Percentiles rank a stretch among this genome's conserved stretches.
phyloP scores from a whole-genome alignment of 2,329 filamentous ascomycete species.

The Fusarium zealandicum region DNA sequence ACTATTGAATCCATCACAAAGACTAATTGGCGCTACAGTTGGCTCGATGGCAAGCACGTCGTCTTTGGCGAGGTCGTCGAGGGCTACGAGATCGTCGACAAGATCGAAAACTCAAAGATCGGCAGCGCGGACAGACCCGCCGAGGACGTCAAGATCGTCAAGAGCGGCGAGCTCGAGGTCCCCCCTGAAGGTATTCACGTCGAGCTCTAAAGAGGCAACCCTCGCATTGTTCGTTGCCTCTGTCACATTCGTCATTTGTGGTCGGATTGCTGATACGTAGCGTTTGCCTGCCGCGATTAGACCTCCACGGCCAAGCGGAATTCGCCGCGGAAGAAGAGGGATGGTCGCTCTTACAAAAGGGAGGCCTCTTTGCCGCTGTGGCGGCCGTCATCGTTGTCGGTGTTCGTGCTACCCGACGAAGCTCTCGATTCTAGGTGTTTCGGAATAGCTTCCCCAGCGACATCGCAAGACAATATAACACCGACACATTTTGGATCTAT shows the following conservation, averaged over 20 bases:
- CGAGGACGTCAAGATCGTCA: constrained; percentile 75
- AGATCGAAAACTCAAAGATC: constrained; percentile 78
- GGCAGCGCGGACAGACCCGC: constrained; percentile 70
- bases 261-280: constrained; percentile 47
- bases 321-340: constrained; percentile 29
- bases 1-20: not conserved
- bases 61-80: constrained; percentile 90
- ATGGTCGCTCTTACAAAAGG: constrained; percentile 37
- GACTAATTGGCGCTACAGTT: constrained; percentile 54
- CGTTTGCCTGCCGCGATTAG: constrained; percentile 37
- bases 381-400: constrained; percentile 34
- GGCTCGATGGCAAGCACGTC: constrained; percentile 85
- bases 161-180: constrained; percentile 84
- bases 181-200: constrained; percentile 92
- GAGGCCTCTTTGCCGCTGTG: constrained; percentile 31
- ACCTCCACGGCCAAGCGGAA: constrained; percentile 38
- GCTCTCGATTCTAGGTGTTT: constrained; percentile 29
- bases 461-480: constrained; percentile 23
- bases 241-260: constrained; percentile 20
- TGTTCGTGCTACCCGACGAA: constrained; percentile 32
- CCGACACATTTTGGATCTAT: constrained; percentile 5
- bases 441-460: constrained; percentile 2
- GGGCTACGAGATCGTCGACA: constrained; percentile 80
- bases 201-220: constrained; percentile 72
- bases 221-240: constrained; percentile 37